Conservation (phyloP, 371 early-diverging fungal species). For the Astathelohania contejeani region DNA sequence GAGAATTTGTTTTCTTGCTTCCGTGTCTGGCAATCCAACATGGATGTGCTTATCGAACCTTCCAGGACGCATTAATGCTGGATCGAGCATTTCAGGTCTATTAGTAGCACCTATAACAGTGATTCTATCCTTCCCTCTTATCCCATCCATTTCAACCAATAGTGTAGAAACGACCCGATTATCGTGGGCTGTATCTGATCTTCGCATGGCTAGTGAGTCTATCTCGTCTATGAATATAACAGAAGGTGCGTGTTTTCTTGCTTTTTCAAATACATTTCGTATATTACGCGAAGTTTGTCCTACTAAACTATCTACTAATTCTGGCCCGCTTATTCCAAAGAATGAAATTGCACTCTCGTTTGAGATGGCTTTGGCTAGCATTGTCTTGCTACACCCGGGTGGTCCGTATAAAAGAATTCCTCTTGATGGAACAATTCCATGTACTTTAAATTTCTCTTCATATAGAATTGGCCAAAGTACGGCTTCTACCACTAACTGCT, state of each 20-base stretch:
- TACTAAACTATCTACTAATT: conserved; percentile 87
- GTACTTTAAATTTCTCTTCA: conserved; percentile 64
- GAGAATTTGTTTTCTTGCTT: conserved; percentile 78
- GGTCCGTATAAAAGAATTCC: conserved; percentile 88
- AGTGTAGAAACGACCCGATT: conserved; percentile 83
- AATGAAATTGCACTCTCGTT: conserved; percentile 87
- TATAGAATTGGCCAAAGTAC: conserved; percentile 29
- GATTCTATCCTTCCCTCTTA: conserved; percentile 64
- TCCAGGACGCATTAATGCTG: conserved; percentile 79
- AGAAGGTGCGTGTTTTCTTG: conserved; percentile 85
- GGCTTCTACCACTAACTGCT: conserved; percentile 20
- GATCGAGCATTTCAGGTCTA: conserved; percentile 68
- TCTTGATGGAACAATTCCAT: conserved; percentile 77
- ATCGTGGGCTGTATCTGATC: conserved; percentile 77
- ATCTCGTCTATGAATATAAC: conserved; percentile 98
- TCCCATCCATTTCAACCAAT: conserved; percentile 97
- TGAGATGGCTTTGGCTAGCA: conserved; percentile 86
- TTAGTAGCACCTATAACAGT: conserved; percentile 77
- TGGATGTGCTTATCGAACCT: conserved; percentile 91
- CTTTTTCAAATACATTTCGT: conserved; percentile 80
- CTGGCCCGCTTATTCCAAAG: conserved; percentile 85
- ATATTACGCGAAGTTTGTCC: conserved; percentile 94
- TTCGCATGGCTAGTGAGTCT: conserved; percentile 94
- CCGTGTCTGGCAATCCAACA: conserved; percentile 63
- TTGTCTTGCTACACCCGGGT: conserved; percentile 87